Evolutionary conservation across 208 protist species (phyloP).

Genomic region (Ichthyophonus hoferi): DNA sequence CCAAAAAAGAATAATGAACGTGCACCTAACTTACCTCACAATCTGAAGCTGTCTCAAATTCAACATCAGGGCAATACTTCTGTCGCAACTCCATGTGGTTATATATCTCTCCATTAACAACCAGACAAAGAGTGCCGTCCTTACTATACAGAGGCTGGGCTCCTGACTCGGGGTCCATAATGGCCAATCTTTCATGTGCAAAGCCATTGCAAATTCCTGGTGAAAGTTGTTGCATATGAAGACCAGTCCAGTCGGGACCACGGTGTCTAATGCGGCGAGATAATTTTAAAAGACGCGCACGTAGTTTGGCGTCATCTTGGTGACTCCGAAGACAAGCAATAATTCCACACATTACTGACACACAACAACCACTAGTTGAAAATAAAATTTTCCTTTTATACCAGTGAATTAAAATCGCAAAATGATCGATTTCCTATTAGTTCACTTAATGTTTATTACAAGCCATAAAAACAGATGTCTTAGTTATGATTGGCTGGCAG

Average conservation of each 20-base stretch:
- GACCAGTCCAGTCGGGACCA: conserved; percentile 70
- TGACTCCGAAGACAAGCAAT: conserved; percentile 51
- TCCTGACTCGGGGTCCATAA: conserved; percentile 65
- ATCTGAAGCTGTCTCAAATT: conserved; percentile 70
- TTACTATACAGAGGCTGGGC: conserved; percentile 61
- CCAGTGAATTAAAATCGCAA: too few species aligned
- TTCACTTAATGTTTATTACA: too few species aligned
- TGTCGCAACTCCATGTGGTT: conserved; percentile 68
- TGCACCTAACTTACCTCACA: too few species aligned
- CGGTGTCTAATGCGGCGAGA: conserved; percentile 60
- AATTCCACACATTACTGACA: conserved; percentile 63
- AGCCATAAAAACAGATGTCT: too few species aligned
- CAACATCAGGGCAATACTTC: conserved; percentile 44
- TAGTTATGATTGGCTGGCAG: too few species aligned
- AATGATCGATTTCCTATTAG: too few species aligned
- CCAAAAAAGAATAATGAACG: too few species aligned
- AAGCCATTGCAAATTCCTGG: conserved; percentile 32
- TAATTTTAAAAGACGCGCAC: conserved; percentile 46
- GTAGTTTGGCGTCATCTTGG: conserved; percentile 31
- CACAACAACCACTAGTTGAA: too few species aligned
- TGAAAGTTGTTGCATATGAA: conserved; percentile 37
- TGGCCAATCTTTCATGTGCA: conserved; percentile 67
- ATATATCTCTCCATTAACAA: conserved; percentile 83
- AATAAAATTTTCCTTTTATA: too few species aligned
- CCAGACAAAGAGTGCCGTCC: conserved; percentile 47